Evolutionary conservation across 805 yeast genomes (phyloP).

Genomic region (Kodamaea nitidulidarum): DNA sequence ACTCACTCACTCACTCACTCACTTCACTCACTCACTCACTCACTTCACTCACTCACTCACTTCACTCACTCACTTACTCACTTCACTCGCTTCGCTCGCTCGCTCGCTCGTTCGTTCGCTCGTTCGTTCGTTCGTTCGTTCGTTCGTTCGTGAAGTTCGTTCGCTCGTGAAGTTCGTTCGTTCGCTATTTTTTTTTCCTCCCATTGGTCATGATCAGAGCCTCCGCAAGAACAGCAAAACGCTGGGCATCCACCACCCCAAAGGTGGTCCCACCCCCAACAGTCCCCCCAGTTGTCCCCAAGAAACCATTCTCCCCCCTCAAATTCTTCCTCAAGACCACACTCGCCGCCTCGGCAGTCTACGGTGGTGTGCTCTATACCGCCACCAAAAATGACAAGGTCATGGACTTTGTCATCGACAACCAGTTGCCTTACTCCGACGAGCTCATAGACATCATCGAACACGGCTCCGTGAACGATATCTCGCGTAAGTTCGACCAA

Average conservation of each 20-base stretch:
- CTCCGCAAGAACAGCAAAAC: conserved; percentile 4
- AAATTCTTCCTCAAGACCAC: conserved; percentile 30
- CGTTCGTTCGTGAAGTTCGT: neutral
- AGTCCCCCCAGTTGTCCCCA: conserved; percentile 10
- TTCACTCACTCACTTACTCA: too few relatives aligned
- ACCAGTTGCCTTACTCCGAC: conserved; percentile 41
- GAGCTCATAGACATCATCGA: conserved; percentile 37
- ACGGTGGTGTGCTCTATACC: conserved; percentile 37
- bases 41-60: too few relatives aligned
- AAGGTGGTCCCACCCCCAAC: conserved; percentile 3
- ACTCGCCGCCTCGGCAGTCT: conserved; percentile 24
- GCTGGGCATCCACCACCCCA: neutral
- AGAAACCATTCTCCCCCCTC: conserved; percentile 28
- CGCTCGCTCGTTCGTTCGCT: neutral
- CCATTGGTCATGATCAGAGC: conserved; percentile 11
- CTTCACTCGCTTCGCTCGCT: too few relatives aligned
- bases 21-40: too few relatives aligned
- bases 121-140: too few relatives aligned
- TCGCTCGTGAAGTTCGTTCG: too few relatives aligned
- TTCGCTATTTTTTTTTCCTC: neutral
- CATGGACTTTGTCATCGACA: conserved; percentile 42
- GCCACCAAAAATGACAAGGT: conserved; percentile 43
- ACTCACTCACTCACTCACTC: too few relatives aligned
- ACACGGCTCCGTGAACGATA: conserved; percentile 31
- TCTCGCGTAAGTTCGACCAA: conserved; percentile 18